Percentiles rank a stretch among this genome's conserved stretches.
These are phyloP conservation scores for Vaccinium macrocarpon DNA, from an alignment of 148 eudicot species.

Conservation along the genomic window DNA sequence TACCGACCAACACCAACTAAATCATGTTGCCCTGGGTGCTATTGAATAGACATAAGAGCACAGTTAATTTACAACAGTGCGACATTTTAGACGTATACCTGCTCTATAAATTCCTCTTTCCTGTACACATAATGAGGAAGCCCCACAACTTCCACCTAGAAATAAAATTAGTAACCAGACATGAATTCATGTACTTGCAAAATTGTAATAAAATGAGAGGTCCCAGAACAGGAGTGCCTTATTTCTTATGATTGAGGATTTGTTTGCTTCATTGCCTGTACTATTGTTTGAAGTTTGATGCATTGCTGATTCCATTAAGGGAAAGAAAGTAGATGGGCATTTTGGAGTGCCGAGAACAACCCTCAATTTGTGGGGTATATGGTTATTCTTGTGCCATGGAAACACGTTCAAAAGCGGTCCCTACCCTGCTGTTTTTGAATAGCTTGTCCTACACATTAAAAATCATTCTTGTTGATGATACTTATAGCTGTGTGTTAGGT, in stretches of 20 bases:
- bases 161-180: constrained; percentile 14
- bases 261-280: constrained; percentile 18
- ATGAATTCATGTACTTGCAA: background rate
- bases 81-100: constrained; percentile 37
- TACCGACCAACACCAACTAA: background rate
- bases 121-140: constrained; percentile 86
- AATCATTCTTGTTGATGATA: background rate
- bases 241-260: constrained; percentile 64
- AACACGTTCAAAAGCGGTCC: constrained; percentile 6
- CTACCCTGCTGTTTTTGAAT: constrained; percentile 19
- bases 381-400: constrained; percentile 17
- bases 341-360: constrained; percentile 5
- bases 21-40: background rate
- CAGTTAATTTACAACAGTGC: background rate
- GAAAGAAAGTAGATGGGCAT: background rate
- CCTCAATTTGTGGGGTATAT: constrained; percentile 18
- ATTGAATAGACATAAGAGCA: background rate
- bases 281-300: constrained; percentile 14
- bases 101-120: constrained; percentile 83
- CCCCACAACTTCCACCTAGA: constrained; percentile 92
- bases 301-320: constrained; percentile 12
- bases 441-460: constrained; percentile 20
- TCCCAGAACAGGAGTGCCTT: constrained; percentile 96
- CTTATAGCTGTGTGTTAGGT: constrained; percentile 10
- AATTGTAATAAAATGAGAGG: constrained; percentile 94